phyloP scores from a whole-genome alignment of 768 basidiomycete species.

The Russula compacta region DNA sequence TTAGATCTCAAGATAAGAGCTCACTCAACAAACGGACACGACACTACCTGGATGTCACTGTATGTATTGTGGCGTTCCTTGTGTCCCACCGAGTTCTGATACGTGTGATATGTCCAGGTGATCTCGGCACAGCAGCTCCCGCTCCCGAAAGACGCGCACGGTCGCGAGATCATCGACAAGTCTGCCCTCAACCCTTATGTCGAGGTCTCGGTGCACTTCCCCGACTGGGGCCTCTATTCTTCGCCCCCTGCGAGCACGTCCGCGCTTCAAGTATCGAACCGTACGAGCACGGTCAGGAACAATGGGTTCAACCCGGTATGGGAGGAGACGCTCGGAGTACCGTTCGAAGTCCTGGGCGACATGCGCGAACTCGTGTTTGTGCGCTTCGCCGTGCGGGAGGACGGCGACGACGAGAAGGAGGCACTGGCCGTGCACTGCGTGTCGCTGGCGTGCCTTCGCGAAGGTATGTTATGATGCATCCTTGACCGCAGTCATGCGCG shows the following conservation, averaged over 20 bases:
- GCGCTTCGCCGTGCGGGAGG: conserved; percentile 63
- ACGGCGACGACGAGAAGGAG: conserved; percentile 49
- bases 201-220: conserved; percentile 68
- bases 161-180: conserved; percentile 52
- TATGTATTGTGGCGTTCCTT: conserved; percentile 25
- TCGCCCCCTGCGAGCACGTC: conserved; percentile 27
- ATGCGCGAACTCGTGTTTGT: conserved; percentile 85
- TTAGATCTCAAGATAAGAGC: conserved; percentile 58
- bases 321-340: conserved; percentile 59
- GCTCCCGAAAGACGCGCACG: conserved; percentile 51
- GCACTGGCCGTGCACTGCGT: conserved; percentile 69
- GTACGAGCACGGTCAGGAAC: conserved; percentile 62
- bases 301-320: conserved; percentile 93
- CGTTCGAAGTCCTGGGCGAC: conserved; percentile 67
- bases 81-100: neutral
- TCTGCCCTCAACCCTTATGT: conserved; percentile 64
- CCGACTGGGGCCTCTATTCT: conserved; percentile 49
- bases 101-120: conserved; percentile 29
- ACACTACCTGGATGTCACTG: conserved; percentile 58
- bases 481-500: neutral
- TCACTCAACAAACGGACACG: conserved; percentile 42
- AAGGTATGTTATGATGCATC: conserved; percentile 39
- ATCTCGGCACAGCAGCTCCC: conserved; percentile 92
- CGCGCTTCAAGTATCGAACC: conserved; percentile 40
- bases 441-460: conserved; percentile 59